Conservation (phyloP, 257 asterid genomes). For the Solanum sitiens region DNA sequence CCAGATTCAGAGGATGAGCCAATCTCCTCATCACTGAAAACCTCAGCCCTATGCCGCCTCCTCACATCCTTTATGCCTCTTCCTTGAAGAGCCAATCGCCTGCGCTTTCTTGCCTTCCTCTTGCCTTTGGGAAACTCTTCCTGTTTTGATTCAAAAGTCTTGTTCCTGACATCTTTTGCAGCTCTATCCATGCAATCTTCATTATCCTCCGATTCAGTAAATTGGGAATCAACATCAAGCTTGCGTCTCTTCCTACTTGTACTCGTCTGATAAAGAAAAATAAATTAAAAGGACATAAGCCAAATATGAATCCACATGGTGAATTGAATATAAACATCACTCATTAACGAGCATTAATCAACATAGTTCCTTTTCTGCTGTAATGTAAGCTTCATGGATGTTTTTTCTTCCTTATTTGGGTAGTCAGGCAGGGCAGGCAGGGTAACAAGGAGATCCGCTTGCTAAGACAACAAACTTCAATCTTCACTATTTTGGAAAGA, state of each 20-base stretch:
- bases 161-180: conserved; percentile 35
- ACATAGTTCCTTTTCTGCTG: neutral
- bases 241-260: conserved; percentile 71
- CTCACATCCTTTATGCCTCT: conserved; percentile 44
- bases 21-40: conserved; percentile 64
- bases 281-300: neutral
- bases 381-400: neutral
- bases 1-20: conserved; percentile 53
- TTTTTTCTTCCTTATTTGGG: neutral
- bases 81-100: conserved; percentile 61
- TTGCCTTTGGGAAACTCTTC: conserved; percentile 90
- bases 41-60: conserved; percentile 57
- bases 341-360: neutral
- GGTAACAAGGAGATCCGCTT: neutral
- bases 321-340: neutral
- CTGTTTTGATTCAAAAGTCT: conserved; percentile 51
- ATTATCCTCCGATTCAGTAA: conserved; percentile 67
- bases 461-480: neutral
- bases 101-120: conserved; percentile 69
- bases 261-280: conserved; percentile 46
- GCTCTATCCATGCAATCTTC: conserved; percentile 29
- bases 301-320: neutral
- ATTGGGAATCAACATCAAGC: conserved; percentile 43
- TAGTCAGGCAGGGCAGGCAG: neutral
- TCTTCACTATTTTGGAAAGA: neutral